phyloP scores from a whole-genome alignment of 2,329 filamentous ascomycete species.

The Talaromyces rugulosus region DNA sequence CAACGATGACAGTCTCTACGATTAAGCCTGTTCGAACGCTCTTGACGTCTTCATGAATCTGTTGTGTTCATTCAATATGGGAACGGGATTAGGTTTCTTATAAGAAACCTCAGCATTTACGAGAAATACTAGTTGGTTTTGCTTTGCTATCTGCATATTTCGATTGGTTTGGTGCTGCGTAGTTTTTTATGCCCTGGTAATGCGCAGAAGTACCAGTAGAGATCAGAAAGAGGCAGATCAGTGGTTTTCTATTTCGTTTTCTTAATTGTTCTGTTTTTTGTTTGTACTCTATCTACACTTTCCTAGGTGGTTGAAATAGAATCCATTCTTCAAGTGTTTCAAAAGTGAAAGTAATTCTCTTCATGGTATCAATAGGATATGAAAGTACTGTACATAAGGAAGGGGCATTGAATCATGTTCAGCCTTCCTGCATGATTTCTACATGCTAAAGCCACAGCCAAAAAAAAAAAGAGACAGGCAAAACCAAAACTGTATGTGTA shows the following conservation, averaged over 20 bases:
- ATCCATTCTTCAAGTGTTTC: background rate
- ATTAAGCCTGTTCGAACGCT: conserved; percentile 53
- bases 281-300: conserved; percentile 9
- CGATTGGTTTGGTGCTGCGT: background rate
- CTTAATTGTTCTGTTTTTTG: conserved; percentile 6
- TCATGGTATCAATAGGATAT: conserved; percentile 1
- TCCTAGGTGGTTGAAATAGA: conserved; percentile 8
- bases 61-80: background rate
- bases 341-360: background rate
- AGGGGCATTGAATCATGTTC: background rate
- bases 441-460: background rate
- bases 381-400: background rate
- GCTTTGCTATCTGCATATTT: background rate
- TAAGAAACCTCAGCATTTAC: background rate
- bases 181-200: background rate
- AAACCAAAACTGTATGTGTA: background rate
- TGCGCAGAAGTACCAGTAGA: background rate
- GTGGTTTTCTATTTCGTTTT: background rate
- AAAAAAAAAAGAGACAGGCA: background rate
- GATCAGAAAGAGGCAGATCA: conserved; percentile 6
- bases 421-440: background rate
- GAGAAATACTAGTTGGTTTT: background rate
- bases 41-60: background rate
- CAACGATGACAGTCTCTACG: conserved; percentile 95
- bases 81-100: background rate